Evolutionary conservation across 192 early-diverging fungal genomes (phyloP).

Genomic region (Linnemannia exigua): DNA sequence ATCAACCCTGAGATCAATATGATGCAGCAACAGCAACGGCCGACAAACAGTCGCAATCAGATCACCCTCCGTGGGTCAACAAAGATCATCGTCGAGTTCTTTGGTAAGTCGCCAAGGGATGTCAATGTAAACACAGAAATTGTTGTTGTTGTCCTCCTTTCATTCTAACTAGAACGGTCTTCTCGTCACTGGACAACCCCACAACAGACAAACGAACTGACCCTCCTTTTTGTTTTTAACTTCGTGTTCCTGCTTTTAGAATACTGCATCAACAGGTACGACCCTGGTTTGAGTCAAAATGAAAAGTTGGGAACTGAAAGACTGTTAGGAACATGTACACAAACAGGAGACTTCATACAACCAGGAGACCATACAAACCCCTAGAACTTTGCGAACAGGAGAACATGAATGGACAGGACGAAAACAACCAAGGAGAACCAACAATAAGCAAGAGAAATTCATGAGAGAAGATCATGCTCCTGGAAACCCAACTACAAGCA

Average conservation of each 20-base stretch:
- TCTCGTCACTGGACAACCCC: neutral
- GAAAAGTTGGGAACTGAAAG: neutral
- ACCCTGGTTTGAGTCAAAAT: neutral
- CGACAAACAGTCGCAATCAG: constrained; percentile 54
- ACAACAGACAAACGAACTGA: neutral
- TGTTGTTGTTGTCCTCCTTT: neutral
- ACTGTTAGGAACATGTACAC: neutral
- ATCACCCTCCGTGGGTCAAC: constrained; percentile 92
- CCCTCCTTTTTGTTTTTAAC: neutral
- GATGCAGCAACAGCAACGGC: constrained; percentile 48
- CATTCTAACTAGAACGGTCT: neutral
- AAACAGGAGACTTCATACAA: neutral
- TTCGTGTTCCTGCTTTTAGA: constrained; percentile 51
- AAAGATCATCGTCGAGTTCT: constrained; percentile 89
- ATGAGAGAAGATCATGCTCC: no score
- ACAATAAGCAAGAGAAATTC: no score
- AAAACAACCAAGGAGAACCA: no score
- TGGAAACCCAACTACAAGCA: no score
- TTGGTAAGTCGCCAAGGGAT: constrained; percentile 69
- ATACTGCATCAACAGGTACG: constrained; percentile 84
- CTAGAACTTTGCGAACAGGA: no score
- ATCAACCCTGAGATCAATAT: neutral
- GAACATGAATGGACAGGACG: no score
- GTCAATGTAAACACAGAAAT: no score
- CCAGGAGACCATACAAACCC: no score